These are phyloP conservation scores for Extremus antarcticus DNA, from an alignment of 495 filamentous ascomycete species.

Conservation along the genomic window DNA sequence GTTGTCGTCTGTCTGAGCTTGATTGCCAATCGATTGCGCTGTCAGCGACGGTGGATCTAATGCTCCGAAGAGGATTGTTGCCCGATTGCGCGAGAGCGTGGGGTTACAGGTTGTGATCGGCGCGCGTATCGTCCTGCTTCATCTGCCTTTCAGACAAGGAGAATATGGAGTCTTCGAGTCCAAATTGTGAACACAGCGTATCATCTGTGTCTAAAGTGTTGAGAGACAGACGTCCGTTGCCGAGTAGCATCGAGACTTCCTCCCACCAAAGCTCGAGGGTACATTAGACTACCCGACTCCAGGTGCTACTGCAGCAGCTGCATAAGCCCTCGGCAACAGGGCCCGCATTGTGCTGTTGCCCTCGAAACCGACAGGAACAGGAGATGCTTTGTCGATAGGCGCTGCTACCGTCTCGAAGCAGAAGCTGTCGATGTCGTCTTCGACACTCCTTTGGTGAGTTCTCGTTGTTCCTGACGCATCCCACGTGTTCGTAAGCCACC, in stretches of 20 bases:
- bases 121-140: not conserved
- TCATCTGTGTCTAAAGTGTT: not conserved
- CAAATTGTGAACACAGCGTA: too few species aligned
- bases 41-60: not conserved
- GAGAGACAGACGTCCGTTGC: not conserved
- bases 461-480: not conserved
- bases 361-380: not conserved
- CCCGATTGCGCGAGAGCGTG: not conserved
- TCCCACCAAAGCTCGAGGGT: not conserved
- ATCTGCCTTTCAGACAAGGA: too few species aligned
- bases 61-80: not conserved
- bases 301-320: conserved; percentile 5
- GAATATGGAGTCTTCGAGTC: too few species aligned
- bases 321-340: not conserved
- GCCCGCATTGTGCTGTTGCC: not conserved
- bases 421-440: too few species aligned
- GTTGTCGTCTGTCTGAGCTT: not conserved
- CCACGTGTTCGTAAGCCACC: not conserved
- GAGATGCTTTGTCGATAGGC: not conserved
- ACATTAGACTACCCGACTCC: not conserved
- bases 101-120: not conserved
- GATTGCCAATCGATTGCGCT: not conserved
- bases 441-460: not conserved
- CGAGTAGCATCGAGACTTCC: not conserved
- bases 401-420: too few species aligned